Evolutionary conservation across 257 asterid genomes (phyloP), one percentile per base, ranked within the genome.

Genomic region (Scutellaria baicalensis): DNA sequence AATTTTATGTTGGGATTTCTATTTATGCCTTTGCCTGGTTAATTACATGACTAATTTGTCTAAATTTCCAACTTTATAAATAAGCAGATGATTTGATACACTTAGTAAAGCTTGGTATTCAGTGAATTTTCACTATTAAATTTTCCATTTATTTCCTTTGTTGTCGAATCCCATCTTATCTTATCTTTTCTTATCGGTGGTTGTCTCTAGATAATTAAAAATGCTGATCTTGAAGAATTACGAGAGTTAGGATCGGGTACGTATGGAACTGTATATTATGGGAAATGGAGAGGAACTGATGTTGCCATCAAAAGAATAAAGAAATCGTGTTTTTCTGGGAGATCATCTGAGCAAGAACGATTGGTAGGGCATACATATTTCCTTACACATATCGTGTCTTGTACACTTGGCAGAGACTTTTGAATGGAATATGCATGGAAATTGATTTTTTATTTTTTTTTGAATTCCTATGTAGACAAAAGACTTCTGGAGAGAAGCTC

Each of bases 401-500:
- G 12, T 23, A 65, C 45, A 9, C 27, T 45, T 71, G 31, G 40
- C 58, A 17, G 63, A 58, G 61, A 50, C 43, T 21, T 71, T 62
- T 52, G 18, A 47, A 47, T 71, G 71, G 51, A 58, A 68, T 43
- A 56, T 39, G 36, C 60, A 45, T 35, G 47, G 11, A 57, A 52
- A 54, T 45, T 67, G 40, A 52, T 59, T 27, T 2, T 27, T 2
- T 27, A 27, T 39, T 38, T 69, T 44, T 23, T 27, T n/a, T n/a
- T n/a, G n/a, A 54, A 12, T 68, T 55, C 21, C 68, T 17, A 75
- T 70, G 31, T 77, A 89, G 95, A 73, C 79, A 33, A 81, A 82
- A 72, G 96, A 89, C 74, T 89, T 89, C 81, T 87, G 95, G 96
- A 70, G 88, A 72, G 95, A 88, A 79, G 95, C 96, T 40, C 81